A percentile compares a stretch with the other conserved stretches of the same genome.
phyloP scores from a whole-genome alignment of 257 asterid genomes.

The Ballota nigra region DNA sequence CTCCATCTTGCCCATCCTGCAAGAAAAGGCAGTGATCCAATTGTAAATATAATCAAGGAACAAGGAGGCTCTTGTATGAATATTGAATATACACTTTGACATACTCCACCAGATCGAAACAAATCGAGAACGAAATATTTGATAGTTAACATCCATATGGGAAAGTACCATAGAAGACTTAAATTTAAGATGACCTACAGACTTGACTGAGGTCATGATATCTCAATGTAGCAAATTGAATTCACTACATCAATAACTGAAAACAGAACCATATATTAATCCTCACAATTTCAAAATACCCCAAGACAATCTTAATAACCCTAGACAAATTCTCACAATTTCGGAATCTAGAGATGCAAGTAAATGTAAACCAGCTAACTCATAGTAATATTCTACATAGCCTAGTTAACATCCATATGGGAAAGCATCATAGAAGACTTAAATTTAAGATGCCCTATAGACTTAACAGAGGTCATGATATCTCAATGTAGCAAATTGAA shows the following conservation, averaged over 20 bases:
- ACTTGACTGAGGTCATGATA: background rate
- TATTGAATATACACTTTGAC: background rate
- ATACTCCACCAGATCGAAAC: background rate
- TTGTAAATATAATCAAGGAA: slow-evolving; percentile 7
- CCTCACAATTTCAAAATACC: slow-evolving; percentile 5
- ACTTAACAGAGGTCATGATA: background rate
- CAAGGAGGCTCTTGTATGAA: background rate
- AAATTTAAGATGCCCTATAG: background rate
- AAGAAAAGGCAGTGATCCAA: slow-evolving; percentile 21
- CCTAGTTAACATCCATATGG: background rate
- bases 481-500: background rate
- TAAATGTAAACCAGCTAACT: background rate
- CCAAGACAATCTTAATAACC: background rate
- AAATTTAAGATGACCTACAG: background rate
- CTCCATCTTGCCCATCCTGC: slow-evolving; percentile 87
- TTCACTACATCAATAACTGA: background rate
- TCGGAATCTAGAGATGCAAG: slow-evolving; percentile 5
- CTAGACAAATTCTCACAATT: background rate
- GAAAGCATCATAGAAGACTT: background rate
- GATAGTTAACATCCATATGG: background rate
- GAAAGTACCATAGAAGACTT: background rate
- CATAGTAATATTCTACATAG: background rate
- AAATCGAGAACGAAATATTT: background rate
- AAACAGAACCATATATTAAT: background rate
- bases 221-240: background rate